Percentiles rank a stretch among this genome's conserved stretches.
These are phyloP conservation scores for Leishmania guyanensis DNA, from an alignment of 208 protist species.

Conservation along the genomic window DNA sequence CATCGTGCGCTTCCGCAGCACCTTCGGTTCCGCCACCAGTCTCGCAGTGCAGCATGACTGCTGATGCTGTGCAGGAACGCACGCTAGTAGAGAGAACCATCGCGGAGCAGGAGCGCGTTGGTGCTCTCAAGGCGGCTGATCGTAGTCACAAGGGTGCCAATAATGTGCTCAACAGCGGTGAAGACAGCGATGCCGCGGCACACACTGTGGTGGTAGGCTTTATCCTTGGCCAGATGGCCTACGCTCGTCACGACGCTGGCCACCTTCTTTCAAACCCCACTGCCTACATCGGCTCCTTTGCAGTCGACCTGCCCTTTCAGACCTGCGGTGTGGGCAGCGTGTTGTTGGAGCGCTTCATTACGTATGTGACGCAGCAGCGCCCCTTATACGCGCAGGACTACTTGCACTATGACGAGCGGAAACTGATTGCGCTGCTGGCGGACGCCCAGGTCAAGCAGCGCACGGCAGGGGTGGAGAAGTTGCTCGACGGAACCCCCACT, in stretches of 20 bases:
- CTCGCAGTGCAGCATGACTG: constrained; percentile 17
- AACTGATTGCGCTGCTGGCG: constrained; percentile 32
- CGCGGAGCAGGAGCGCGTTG: constrained; percentile 34
- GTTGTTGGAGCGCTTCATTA: constrained; percentile 57
- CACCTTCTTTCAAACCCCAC: constrained; percentile 67
- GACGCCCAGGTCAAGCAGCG: constrained; percentile 25
- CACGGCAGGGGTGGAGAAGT: background rate
- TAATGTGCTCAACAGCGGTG: background rate
- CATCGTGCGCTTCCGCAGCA: background rate
- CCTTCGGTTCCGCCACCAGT: constrained; percentile 13
- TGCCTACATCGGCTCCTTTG: constrained; percentile 73
- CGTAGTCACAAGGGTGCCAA: background rate
- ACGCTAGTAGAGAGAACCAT: constrained; percentile 13
- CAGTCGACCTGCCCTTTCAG: constrained; percentile 54
- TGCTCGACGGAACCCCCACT: background rate
- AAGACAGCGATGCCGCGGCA: background rate
- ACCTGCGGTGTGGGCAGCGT: constrained; percentile 56
- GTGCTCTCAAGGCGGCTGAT: background rate
- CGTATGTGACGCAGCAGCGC: constrained; percentile 53
- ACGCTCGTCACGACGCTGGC: constrained; percentile 39
- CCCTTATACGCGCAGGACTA: constrained; percentile 53
- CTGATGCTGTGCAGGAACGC: constrained; percentile 15
- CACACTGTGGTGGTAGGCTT: constrained; percentile 65
- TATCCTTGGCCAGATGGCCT: constrained; percentile 55
- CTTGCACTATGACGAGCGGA: constrained; percentile 54